Conservation (phyloP, 257 asterid genomes). For the Osmanthus fragrans region DNA sequence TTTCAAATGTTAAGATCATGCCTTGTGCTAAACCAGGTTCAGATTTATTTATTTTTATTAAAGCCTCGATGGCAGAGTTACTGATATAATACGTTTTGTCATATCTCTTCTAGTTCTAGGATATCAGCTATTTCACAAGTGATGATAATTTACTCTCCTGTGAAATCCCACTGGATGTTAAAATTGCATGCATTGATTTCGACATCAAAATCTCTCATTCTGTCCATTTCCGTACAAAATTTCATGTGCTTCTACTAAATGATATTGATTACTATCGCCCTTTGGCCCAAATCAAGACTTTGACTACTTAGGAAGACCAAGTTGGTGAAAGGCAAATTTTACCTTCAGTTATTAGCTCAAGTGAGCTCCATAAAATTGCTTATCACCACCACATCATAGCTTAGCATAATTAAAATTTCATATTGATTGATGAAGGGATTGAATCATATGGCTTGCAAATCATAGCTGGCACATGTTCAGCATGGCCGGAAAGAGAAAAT, state of each 20-base stretch:
- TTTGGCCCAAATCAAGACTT: not conserved
- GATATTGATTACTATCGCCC: not conserved
- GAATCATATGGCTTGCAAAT: not conserved
- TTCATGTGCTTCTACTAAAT: not conserved
- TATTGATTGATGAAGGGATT: not conserved
- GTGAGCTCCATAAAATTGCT: not conserved
- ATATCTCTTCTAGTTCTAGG: not conserved
- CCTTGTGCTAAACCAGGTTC: not conserved
- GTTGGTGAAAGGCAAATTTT: not conserved
- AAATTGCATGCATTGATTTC: not conserved
- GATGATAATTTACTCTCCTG: not conserved
- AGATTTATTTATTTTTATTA: not conserved
- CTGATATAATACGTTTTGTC: too few species aligned
- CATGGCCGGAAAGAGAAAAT: not conserved
- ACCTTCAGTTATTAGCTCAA: not conserved
- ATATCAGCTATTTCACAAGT: not conserved
- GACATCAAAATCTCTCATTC: not conserved
- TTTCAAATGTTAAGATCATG: not conserved
- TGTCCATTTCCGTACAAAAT: not conserved
- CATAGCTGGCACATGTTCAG: not conserved
- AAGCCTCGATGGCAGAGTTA: not conserved
- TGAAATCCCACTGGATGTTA: not conserved
- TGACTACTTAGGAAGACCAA: not conserved
- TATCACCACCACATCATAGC: not conserved
- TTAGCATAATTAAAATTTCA: not conserved